These are phyloP conservation scores for Pseudoscleropodium purum DNA, from an alignment of 225 moss, liverwort and hornwort genomes.

Conservation along the genomic window DNA sequence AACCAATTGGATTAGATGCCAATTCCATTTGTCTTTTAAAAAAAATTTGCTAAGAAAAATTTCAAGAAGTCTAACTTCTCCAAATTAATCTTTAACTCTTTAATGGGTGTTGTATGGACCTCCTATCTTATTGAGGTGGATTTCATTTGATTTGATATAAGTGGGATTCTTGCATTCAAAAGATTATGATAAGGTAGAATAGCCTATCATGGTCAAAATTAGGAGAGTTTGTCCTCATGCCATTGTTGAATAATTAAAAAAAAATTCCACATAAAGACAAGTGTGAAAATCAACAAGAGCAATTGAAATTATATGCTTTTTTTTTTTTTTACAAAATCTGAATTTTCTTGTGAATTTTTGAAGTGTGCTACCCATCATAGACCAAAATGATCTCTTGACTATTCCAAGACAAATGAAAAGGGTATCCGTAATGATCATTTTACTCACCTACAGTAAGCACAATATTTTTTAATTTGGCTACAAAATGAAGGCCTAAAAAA, in stretches of 20 bases:
- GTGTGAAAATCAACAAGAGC: accelerated
- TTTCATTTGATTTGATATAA: background rate
- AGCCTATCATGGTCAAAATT: background rate
- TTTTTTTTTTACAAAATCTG: background rate
- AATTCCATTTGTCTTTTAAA: background rate
- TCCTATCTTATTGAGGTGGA: background rate
- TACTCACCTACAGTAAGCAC: background rate
- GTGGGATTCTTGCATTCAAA: background rate
- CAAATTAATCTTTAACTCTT: background rate
- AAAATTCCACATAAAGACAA: background rate
- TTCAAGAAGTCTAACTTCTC: background rate
- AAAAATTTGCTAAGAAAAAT: background rate
- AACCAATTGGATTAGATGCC: background rate
- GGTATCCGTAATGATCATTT: background rate
- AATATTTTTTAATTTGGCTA: background rate
- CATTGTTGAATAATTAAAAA: accelerated
- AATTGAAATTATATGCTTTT: background rate
- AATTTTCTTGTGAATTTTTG: background rate
- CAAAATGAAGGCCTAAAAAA: no score
- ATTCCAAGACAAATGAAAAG: background rate
- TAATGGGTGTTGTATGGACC: background rate
- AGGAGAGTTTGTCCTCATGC: background rate
- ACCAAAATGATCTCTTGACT: background rate
- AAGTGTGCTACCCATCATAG: background rate
- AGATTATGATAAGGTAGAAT: background rate